A percentile compares a stretch with the other conserved stretches of the same genome.
Conservation (phyloP, 2,329 filamentous ascomycete species). For the Sporothrix brunneoviolacea region DNA sequence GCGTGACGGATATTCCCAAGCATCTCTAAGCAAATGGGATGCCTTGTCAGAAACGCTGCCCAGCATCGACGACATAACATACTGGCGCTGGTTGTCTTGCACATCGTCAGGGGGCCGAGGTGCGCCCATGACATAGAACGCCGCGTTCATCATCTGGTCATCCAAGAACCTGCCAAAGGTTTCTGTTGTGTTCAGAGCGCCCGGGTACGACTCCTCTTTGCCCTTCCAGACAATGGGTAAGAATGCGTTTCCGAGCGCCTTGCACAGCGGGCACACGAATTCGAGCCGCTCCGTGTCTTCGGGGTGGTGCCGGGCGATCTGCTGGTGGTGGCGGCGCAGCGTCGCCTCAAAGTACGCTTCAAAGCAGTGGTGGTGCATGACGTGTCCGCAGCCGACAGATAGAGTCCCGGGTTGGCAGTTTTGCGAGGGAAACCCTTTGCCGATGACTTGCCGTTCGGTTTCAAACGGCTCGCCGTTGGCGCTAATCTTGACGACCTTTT, state of each 20-base stretch:
- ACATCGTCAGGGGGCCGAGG: slow-evolving; percentile 28
- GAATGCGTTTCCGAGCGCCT: slow-evolving; percentile 91
- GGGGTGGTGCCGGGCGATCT: slow-evolving; percentile 91
- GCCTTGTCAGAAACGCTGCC: slow-evolving; percentile 34
- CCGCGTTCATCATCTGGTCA: slow-evolving; percentile 42
- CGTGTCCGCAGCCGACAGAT: slow-evolving; percentile 87
- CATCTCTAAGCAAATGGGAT: slow-evolving; percentile 30
- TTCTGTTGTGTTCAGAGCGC: slow-evolving; percentile 54
- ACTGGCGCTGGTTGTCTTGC: slow-evolving; percentile 31
- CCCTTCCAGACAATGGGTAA: slow-evolving; percentile 93
- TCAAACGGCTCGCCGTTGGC: slow-evolving; percentile 63
- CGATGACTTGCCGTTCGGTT: slow-evolving; percentile 73
- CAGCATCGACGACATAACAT: slow-evolving; percentile 33
- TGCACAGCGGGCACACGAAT: slow-evolving; percentile 94
- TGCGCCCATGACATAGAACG: slow-evolving; percentile 34
- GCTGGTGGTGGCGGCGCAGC: slow-evolving; percentile 74
- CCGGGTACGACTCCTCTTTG: slow-evolving; percentile 75
- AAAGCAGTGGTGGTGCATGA: slow-evolving; percentile 97
- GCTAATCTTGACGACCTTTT: slow-evolving; percentile 68
- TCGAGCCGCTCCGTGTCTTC: slow-evolving; percentile 74
- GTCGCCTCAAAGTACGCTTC: slow-evolving; percentile 85
- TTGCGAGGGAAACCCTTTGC: slow-evolving; percentile 75
- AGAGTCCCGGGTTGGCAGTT: slow-evolving; percentile 68
- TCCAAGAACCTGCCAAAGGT: slow-evolving; percentile 64
- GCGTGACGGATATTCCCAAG: slow-evolving; percentile 33